Conservation (phyloP, 371 early-diverging fungal genomes). For the Rhizopus stolonifer region DNA sequence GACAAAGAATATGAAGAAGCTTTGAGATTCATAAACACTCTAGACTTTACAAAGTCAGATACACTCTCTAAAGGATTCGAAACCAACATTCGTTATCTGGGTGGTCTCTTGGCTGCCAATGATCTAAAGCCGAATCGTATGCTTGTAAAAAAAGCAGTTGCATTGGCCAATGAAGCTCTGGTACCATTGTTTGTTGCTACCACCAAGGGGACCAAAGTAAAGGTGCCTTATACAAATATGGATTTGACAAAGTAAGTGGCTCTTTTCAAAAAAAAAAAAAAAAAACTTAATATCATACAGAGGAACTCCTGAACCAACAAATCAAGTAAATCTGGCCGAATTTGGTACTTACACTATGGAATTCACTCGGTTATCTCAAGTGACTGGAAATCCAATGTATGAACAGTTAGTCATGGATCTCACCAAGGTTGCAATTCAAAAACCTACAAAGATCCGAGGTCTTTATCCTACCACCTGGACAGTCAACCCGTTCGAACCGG, state of each 20-base stretch:
- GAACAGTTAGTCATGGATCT: conserved; percentile 52
- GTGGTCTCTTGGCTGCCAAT: conserved; percentile 66
- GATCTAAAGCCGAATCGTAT: conserved; percentile 57
- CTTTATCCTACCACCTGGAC: conserved; percentile 47
- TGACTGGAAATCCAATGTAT: conserved; percentile 65
- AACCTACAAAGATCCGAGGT: conserved; percentile 48
- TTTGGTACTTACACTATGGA: conserved; percentile 85
- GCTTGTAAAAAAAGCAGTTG: conserved; percentile 68
- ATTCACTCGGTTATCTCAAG: conserved; percentile 71
- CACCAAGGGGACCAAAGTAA: conserved; percentile 44
- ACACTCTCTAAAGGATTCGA: conserved; percentile 60
- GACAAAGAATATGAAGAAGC: conserved; percentile 52
- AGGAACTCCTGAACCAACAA: conserved; percentile 6
- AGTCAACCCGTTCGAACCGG: conserved; percentile 26
- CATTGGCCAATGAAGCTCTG: conserved; percentile 68
- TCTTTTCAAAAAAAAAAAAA: not conserved
- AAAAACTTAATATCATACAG: not conserved
- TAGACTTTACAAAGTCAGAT: conserved; percentile 43
- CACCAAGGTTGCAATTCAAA: conserved; percentile 35
- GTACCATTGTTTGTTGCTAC: conserved; percentile 64
- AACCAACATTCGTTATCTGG: conserved; percentile 74
- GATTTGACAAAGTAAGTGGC: conserved; percentile 48
- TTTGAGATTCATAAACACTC: conserved; percentile 57
- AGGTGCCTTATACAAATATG: conserved; percentile 75
- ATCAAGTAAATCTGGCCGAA: conserved; percentile 60